Percentiles rank a stretch among this genome's conserved stretches.
phyloP scores from a whole-genome alignment of 2,329 filamentous ascomycete genomes.

The Ascochyta fabae region DNA sequence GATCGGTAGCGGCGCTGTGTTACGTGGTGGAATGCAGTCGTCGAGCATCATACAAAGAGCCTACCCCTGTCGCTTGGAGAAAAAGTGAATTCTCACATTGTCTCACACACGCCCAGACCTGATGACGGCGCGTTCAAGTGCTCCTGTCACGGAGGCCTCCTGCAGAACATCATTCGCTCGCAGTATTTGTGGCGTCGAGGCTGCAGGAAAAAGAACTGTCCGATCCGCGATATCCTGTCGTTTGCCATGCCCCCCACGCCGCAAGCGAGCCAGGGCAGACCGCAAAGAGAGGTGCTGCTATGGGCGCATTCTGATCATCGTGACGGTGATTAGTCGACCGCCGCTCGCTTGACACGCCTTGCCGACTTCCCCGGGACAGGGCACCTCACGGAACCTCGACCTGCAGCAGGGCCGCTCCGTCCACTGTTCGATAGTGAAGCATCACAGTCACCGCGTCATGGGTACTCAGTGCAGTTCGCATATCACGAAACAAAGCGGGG shows the following conservation, averaged over 20 bases:
- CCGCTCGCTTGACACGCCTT: slow-evolving; percentile 34
- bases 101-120: slow-evolving; percentile 28
- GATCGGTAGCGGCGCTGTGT: slow-evolving; percentile 27
- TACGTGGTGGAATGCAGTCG: slow-evolving; percentile 32
- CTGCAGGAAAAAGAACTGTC: slow-evolving; percentile 39
- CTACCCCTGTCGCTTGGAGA: slow-evolving; percentile 26
- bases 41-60: slow-evolving; percentile 24
- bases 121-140: slow-evolving; percentile 32
- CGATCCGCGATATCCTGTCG: slow-evolving; percentile 32
- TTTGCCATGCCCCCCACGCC: slow-evolving; percentile 32
- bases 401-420: slow-evolving; percentile 3
- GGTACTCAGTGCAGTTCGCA: slow-evolving; percentile 20
- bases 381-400: not conserved
- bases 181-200: slow-evolving; percentile 30
- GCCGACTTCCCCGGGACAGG: slow-evolving; percentile 42
- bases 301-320: slow-evolving; percentile 11
- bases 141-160: slow-evolving; percentile 35
- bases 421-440: slow-evolving; percentile 13
- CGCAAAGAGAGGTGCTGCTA: slow-evolving; percentile 12
- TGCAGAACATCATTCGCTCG: slow-evolving; percentile 43
- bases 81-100: slow-evolving; percentile 32
- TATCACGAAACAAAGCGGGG: slow-evolving; percentile 29
- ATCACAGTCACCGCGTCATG: slow-evolving; percentile 30
- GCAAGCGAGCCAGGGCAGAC: slow-evolving; percentile 33
- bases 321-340: slow-evolving; percentile 21